Evolutionary conservation across 257 asterid genomes (phyloP).

Genomic region (Euphrasia confusa): DNA sequence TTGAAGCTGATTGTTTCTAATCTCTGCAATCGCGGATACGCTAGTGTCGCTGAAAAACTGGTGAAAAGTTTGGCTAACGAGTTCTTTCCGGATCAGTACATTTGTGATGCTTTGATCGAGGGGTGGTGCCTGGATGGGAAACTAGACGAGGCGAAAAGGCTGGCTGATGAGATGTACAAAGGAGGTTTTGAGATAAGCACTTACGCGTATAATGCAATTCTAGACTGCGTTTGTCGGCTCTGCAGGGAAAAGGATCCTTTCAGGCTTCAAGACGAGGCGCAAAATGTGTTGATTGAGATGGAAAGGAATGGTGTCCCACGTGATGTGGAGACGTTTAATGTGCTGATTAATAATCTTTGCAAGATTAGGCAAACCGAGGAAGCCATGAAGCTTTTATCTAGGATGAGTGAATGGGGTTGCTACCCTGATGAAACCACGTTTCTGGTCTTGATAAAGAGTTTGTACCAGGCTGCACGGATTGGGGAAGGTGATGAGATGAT

Average conservation of each 20-base stretch:
- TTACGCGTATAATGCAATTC: slow-evolving; percentile 56
- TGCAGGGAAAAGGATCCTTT: slow-evolving; percentile 87
- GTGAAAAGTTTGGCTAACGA: slow-evolving; percentile 76
- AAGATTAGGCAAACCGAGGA: slow-evolving; percentile 71
- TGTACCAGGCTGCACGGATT: slow-evolving; percentile 83
- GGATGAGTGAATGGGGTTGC: slow-evolving; percentile 86
- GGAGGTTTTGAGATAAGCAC: slow-evolving; percentile 82
- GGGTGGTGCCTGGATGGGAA: slow-evolving; percentile 93
- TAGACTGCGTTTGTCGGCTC: slow-evolving; percentile 82
- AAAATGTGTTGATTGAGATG: slow-evolving; percentile 64
- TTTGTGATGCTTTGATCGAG: slow-evolving; percentile 66
- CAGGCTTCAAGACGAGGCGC: slow-evolving; percentile 50
- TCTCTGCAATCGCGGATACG: slow-evolving; percentile 69
- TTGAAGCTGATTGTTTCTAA: slow-evolving; percentile 54
- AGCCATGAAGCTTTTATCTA: slow-evolving; percentile 51
- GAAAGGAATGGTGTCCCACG: slow-evolving; percentile 81
- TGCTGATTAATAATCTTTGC: slow-evolving; percentile 69
- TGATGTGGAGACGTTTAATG: slow-evolving; percentile 78
- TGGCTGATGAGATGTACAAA: slow-evolving; percentile 71
- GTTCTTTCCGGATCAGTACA: slow-evolving; percentile 73
- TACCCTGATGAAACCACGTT: slow-evolving; percentile 60
- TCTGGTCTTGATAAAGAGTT: slow-evolving; percentile 65
- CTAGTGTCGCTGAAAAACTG: slow-evolving; percentile 86
- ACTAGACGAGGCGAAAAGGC: slow-evolving; percentile 67
- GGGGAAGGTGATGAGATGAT: slow-evolving; percentile 96